Base-by-base conservation (phyloP, 176 grass and related monocot genomes). In the Musa acuminata region DNA sequence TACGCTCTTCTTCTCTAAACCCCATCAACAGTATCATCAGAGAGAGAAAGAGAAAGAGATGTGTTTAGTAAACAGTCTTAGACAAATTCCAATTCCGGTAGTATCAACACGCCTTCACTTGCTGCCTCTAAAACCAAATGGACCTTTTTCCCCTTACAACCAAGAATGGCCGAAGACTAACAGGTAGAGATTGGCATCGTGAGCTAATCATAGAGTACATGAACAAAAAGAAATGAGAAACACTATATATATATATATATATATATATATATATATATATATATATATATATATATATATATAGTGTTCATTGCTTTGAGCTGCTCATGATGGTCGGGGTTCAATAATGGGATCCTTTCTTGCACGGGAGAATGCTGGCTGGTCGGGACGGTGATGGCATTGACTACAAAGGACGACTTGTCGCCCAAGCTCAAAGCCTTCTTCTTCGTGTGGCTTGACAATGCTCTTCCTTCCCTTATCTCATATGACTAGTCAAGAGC, bases 271-370 rank as follows among this genome's bases (percentile, higher is more conserved):
- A n/a, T n/a, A n/a, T n/a, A n/a, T n/a, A n/a, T n/a, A n/a, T n/a
- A n/a, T n/a, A n/a, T n/a, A n/a, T n/a, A n/a, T n/a, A n/a, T n/a
- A n/a, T 26, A 26, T 43, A 4, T 24, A 21, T 29, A 13, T 14
- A 17, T 26, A 26, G 25, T 55, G 0, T 24, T 13, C 11, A 14
- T 35, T 25, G 19, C 19, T 54, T 55, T 16, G n/a, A 13, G 22
- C 1, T 19, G 25, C 25, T 26, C 25, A 26, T 26, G 25, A 1
- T 1, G 25, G 25, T 26, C 25, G 25, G 1, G 25, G 25, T 26
- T 76, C 58, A 76, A 51, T 58, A 64, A 8, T 5, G 43, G n/a
- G 74, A 76, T 20, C 74, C 74, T 24, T 76, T 76, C 74, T 64
- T 76, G 74, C 74, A 76, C 1, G n/a, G 1, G 43, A 76, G 58